Base-by-base conservation (phyloP, 1,139 yeast species). In the Yamadazyma spencermartinsiae region DNA sequence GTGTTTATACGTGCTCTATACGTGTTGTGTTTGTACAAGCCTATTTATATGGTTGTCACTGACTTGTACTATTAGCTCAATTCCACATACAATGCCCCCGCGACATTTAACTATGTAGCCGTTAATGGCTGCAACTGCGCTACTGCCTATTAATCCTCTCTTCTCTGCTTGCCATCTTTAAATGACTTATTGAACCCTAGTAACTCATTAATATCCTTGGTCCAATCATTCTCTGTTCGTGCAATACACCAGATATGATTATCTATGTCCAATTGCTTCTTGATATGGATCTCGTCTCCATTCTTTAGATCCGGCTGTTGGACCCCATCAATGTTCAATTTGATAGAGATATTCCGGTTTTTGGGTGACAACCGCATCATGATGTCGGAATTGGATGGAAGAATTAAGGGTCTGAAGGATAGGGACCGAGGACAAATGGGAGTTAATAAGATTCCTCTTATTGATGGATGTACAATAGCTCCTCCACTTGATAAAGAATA, bases 201-300 rank as follows among this genome's bases (percentile, higher is more conserved):
- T 44, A 90, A 70, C 48, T 86, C 90, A 54, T 90, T 90, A 41
- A 90, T 80, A 36, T 94, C 96, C 43, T 76, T 76, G 2, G 90
- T 87, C 98, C 98, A 90, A 57, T 90, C 97, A 46, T 85, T 83
- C 45, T 82, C 88, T 10, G 82, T 72, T 40, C 82, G 74, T 0
- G 95, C 87, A 4, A 90, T 82, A 62, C 97, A 89, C 83, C 94
- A 88, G n/a, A 90, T 80, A 1, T 96, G 95, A 23, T 78, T 68
- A 28, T 50, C 54, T 7, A 44, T 35, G 21, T 46, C 47, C 11
- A 42, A 30, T 27, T 41, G 47, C 29, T 43, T 48, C 27, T 36
- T 33, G 4, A 89, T 82, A 50, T 81, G 86, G 33, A 89, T 81
- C 53, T 80, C 86, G 60, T 89, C 96, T 5, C 94, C 95, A 1